Evolutionary conservation across 2,329 filamentous ascomycete species (phyloP), one percentile per base, ranked within the genome.

Genomic region (Colletotrichum tabaci): DNA sequence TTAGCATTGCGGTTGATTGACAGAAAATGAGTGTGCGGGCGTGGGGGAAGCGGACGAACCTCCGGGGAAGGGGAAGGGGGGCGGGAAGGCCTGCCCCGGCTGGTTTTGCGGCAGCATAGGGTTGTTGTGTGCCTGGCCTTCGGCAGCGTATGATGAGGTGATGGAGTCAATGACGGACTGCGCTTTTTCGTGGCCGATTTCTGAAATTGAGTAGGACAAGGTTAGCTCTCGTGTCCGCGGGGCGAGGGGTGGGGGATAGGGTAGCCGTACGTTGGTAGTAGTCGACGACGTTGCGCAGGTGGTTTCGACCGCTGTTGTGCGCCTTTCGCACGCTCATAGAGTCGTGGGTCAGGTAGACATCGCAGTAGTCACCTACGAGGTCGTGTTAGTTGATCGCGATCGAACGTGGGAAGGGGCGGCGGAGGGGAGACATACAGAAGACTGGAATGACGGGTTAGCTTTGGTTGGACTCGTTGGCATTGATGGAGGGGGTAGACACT

Each of bases 321-420:
- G 96, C 96, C 87, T 98, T 98, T 78, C 96, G 95, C 84, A 99
- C 96, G 85, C 95, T 98, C 96, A 98, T 98, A 56, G 95, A 98
- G 88, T 99, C 96, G 89, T 99, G 96, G 76, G 96, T 99, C 78
- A 99, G 93, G 89, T 99, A 99, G 83, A 99, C 96, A 93, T 99
- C 96, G 90, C 96, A 99, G 85, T 99, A 99, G 84, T 99, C 96
- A 88, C 95, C 83, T 84, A n/a, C 26, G 26, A 15, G 21, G 30
- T 26, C 84, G 88, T 74, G 73, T 78, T 63, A 79, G 76, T 72
- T 46, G 38, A 62, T 53, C 62, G 49, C 38, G 47, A 46, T 61
- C 52, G 63, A 21, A 21, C 46, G 46, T 13, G 26, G 12, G 55
- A 40, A 26, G 13, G 55, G 55, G 35, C 35, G 26, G 53, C 52